Percentiles rank a stretch among this genome's conserved stretches.
Evolutionary conservation across 2,329 filamentous ascomycete genomes (phyloP).

Genomic region (Sarocladiaceae sp.): DNA sequence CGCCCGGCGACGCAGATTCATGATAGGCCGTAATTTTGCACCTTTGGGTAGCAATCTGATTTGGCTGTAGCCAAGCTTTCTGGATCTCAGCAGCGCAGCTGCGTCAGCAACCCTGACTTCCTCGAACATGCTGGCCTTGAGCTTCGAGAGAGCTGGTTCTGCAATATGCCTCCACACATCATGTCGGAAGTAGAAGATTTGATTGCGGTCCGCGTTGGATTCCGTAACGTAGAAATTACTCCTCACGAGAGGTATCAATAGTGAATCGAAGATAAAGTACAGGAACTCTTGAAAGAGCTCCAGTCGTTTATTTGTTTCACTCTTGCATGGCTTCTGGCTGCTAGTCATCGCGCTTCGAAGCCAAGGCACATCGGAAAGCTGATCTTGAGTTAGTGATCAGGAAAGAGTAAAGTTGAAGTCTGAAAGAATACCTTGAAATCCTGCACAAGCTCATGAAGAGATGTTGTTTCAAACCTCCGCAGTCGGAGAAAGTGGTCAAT

Average conservation of each 20-base stretch:
- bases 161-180: constrained; percentile 81
- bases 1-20: constrained; percentile 66
- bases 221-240: constrained; percentile 95
- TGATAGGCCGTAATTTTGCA: constrained; percentile 73
- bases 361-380: constrained; percentile 72
- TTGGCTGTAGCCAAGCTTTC: constrained; percentile 70
- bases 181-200: constrained; percentile 90
- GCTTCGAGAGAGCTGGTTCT: constrained; percentile 62
- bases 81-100: constrained; percentile 51
- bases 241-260: constrained; percentile 81
- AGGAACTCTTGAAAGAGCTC: constrained; percentile 82
- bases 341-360: constrained; percentile 51
- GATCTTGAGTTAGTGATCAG: neutral
- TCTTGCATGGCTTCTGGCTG: constrained; percentile 56
- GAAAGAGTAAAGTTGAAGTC: constrained; percentile 12
- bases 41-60: constrained; percentile 81
- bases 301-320: constrained; percentile 69
- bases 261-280: constrained; percentile 90
- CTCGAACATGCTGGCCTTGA: constrained; percentile 75
- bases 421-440: constrained; percentile 75
- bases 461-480: constrained; percentile 76
- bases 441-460: constrained; percentile 73
- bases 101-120: constrained; percentile 61
- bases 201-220: constrained; percentile 73
- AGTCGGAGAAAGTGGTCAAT: constrained; percentile 76